Base-by-base conservation (phyloP, 345 rosid genomes). In the Microcos paniculata region DNA sequence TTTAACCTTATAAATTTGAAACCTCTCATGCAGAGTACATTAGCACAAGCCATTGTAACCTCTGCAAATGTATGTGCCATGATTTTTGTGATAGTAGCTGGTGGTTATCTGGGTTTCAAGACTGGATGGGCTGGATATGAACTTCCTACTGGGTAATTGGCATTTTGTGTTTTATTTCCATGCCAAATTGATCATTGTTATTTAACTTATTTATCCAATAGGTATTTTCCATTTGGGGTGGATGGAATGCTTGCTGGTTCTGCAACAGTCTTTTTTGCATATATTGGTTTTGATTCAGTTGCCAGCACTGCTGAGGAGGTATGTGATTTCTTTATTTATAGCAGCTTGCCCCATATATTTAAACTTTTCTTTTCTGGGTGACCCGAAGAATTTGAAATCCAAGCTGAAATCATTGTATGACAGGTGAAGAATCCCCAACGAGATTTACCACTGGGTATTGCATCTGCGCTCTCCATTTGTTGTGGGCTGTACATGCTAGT, bases 261-360 rank as follows among this genome's bases (percentile, higher is more conserved):
- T 85, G 99, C 97, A 52, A 93, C 94, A 1, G 98, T 96, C 70
- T 96, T 96, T 81, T 96, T 96, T 83, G 91, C 99, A 21, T 96
- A 82, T 77, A 92, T 96, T 77, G 99, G 99, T 70, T 96, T 96
- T 82, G 99, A 96, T 88, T 83, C 98, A 53, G 98, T 96, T 78
- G 97, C 98, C 79, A 93, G 99, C 86, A 88, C 98, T 30, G 99
- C 99, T 8, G 99, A 96, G 86, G 99, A 96, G 97, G 99, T 91
- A 62, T 55, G 23, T 66, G 21, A n/a, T 30, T 3, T 72, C 43
- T 33, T 73, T 76, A 2, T n/a, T 18, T 55, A 19, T 28, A n/a
- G 40, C 28, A 21, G 14, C 59, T 26, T 43, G 24, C 23, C 35
- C 30, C 52, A 66, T 70, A 43, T 78, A 6, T 75, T 18, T 53